phyloP scores from a whole-genome alignment of 2,329 filamentous ascomycete species.

The Epichloe uncinata region DNA sequence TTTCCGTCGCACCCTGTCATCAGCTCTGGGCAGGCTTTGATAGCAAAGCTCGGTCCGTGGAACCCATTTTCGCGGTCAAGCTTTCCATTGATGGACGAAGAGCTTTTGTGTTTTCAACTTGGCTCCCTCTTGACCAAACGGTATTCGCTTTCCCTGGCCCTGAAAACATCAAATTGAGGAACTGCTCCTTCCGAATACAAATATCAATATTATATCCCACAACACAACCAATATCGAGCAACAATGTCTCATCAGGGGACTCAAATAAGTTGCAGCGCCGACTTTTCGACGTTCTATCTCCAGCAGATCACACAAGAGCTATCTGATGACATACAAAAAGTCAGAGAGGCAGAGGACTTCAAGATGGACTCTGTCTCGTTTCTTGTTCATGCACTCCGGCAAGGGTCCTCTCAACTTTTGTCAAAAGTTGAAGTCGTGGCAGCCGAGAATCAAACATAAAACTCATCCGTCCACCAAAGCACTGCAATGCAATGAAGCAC shows the following conservation, averaged over 20 bases:
- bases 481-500: too few relatives aligned
- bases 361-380: slow-evolving; percentile 49
- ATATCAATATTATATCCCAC: background rate
- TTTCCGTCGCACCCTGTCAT: too few relatives aligned
- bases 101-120: too few relatives aligned
- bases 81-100: too few relatives aligned
- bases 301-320: slow-evolving; percentile 57
- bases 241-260: background rate
- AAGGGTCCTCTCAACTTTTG: slow-evolving; percentile 49
- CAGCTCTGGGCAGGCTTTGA: too few relatives aligned
- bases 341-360: slow-evolving; percentile 58
- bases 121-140: too few relatives aligned
- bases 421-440: background rate
- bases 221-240: background rate
- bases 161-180: too few relatives aligned
- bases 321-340: slow-evolving; percentile 58
- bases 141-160: too few relatives aligned
- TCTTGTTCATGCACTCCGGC: slow-evolving; percentile 53
- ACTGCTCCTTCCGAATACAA: background rate
- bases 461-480: too few relatives aligned
- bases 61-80: too few relatives aligned
- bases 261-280: slow-evolving; percentile 9
- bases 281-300: slow-evolving; percentile 55
- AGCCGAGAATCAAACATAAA: slow-evolving; percentile 24
- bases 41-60: too few relatives aligned